These are phyloP conservation scores for Incumbomyces lentus DNA, from an alignment of 2,329 filamentous ascomycete genomes.

Conservation along the genomic window DNA sequence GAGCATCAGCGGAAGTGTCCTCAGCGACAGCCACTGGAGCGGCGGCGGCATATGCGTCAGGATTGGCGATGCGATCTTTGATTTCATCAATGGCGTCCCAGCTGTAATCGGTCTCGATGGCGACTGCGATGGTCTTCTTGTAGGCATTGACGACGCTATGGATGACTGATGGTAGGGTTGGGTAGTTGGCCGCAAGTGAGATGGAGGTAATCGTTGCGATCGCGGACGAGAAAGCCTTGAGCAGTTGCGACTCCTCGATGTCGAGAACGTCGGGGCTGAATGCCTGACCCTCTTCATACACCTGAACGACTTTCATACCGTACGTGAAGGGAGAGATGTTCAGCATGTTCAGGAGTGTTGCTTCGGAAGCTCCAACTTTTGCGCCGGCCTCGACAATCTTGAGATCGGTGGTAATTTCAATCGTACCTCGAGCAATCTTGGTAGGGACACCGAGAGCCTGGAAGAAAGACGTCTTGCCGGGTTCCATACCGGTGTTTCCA, in stretches of 20 bases:
- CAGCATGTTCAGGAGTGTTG: constrained; percentile 97
- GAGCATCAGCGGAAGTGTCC: constrained; percentile 41
- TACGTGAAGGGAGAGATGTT: constrained; percentile 99
- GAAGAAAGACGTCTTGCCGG: constrained; percentile 99
- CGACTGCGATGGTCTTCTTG: constrained; percentile 91
- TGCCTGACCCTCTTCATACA: constrained; percentile 94
- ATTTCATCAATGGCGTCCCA: constrained; percentile 95
- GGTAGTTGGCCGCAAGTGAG: constrained; percentile 89
- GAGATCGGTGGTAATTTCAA: constrained; percentile 96
- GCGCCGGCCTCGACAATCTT: constrained; percentile 87
- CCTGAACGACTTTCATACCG: constrained; percentile 90
- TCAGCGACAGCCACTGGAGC: constrained; percentile 59
- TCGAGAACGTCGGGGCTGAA: constrained; percentile 82
- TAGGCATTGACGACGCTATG: constrained; percentile 96
- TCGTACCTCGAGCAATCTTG: constrained; percentile 99
- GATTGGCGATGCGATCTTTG: constrained; percentile 99
- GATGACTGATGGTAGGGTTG: constrained; percentile 88
- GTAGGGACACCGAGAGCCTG: constrained; percentile 99
- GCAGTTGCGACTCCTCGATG: constrained; percentile 88
- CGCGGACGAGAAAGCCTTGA: constrained; percentile 68
- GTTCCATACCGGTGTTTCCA: constrained; percentile 99
- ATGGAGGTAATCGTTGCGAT: constrained; percentile 80
- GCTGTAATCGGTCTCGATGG: constrained; percentile 78
- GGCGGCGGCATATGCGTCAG: constrained; percentile 82
- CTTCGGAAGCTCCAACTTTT: constrained; percentile 99